phyloP scores from a whole-genome alignment of 148 eudicot species.

The Spergularia bocconei region DNA sequence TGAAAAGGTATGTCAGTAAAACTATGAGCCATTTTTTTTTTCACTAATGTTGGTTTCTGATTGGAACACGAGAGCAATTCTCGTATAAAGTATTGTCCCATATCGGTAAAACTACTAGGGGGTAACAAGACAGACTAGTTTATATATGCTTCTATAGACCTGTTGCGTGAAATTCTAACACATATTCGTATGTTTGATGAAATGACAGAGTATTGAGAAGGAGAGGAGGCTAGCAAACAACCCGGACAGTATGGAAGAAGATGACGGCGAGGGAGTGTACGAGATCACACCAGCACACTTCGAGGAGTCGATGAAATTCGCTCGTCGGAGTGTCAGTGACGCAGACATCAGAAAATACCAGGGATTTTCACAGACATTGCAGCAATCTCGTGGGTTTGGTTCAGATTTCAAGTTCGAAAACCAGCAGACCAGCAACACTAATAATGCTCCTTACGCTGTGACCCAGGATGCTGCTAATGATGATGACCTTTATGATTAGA shows the following conservation, averaged over 20 bases:
- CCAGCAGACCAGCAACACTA: slow-evolving; percentile 26
- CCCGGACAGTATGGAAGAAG: slow-evolving; percentile 47
- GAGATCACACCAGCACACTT: slow-evolving; percentile 52
- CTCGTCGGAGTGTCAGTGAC: too few species aligned
- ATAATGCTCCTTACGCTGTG: slow-evolving; percentile 6
- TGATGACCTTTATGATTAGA: too few species aligned
- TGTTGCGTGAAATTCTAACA: background rate
- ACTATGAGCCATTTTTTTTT: too few species aligned
- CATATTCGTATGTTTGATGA: background rate
- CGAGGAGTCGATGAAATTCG: slow-evolving; percentile 69
- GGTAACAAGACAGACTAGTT: too few species aligned
- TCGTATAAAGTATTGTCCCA: too few species aligned
- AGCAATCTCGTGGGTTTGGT: slow-evolving; percentile 71
- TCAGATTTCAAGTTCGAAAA: slow-evolving; percentile 43
- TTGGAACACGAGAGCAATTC: too few species aligned
- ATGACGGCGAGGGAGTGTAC: slow-evolving; percentile 35
- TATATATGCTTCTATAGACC: background rate
- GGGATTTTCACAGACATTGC: slow-evolving; percentile 65
- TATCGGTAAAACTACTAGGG: too few species aligned
- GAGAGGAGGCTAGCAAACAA: slow-evolving; percentile 36
- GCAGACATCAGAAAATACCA: slow-evolving; percentile 39
- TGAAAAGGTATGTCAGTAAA: slow-evolving; percentile 37
- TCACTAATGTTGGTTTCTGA: too few species aligned
- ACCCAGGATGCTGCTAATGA: too few species aligned
- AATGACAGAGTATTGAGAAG: slow-evolving; percentile 47